Evolutionary conservation across 176 grass and related monocot genomes (phyloP), one percentile per base, ranked within the genome.

Genomic region (Panicum miliaceum): DNA sequence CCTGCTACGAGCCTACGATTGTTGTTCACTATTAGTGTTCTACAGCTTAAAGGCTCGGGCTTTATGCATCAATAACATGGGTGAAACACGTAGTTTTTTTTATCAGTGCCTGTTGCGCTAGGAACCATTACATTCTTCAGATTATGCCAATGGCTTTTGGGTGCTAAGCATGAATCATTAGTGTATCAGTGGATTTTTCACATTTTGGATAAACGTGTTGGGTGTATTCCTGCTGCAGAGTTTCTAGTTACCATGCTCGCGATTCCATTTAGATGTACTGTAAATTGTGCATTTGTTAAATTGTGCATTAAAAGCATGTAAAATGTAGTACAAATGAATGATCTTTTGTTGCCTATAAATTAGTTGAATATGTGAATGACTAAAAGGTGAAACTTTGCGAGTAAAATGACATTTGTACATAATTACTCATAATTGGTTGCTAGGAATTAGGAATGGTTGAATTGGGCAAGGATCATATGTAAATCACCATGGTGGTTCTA

Each of bases 141-240:
- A 71, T 86, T 47, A 77, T 82, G 25, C 48, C 16, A 63, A 70
- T 64, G 71, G 19, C 14, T 25, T 26, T 22, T 25, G 0, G 56
- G 41, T 83, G 72, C 38, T 70, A 66, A 68, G 68, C 72, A 53
- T 4, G 18, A 53, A 22, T 48, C 40, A 12, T 36, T 26, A 20
- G 12, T 15, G 27, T 51, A 20, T 76, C 12, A 59, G 60, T 14
- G 12, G 60, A 13, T 13, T 64, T 18, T 77, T 81, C 46, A 19
- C 81, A 18, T 65, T 26, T 64, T 73, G 16, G 38, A 43, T 71
- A 47, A 29, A 29, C 37, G 42, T 82, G 78, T 45, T 77, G 27
- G 32, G 11, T 63, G 53, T 20, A 73, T 34, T 66, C 14, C 50
- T 75, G 25, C 78, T 67, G 36, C 37, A 57, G 2, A 84, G 81